These are phyloP conservation scores for Phytophthora europaea DNA, from an alignment of 352 stramenopile genomes.

Conservation along the genomic window DNA sequence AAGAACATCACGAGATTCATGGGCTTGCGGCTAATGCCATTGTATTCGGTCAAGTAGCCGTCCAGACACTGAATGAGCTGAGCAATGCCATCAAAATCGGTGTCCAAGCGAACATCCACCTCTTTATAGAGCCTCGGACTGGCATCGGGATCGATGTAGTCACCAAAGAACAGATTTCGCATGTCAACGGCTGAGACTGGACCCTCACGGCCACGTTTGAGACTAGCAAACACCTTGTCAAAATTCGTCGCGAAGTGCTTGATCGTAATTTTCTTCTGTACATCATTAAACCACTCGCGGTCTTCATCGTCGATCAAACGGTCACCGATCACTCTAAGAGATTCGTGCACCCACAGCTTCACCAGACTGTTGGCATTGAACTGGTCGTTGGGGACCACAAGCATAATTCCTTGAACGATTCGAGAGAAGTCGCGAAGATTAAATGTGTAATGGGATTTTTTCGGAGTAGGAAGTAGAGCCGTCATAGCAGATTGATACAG, in stretches of 20 bases:
- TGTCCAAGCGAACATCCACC: slow-evolving; percentile 74
- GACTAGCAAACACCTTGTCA: slow-evolving; percentile 85
- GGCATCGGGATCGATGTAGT: slow-evolving; percentile 90
- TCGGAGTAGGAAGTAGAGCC: slow-evolving; percentile 92
- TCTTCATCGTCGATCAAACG: slow-evolving; percentile 94
- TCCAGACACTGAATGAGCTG: slow-evolving; percentile 89
- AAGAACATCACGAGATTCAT: slow-evolving; percentile 98
- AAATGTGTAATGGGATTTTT: slow-evolving; percentile 97
- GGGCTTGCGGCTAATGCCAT: slow-evolving; percentile 92
- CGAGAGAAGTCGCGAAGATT: slow-evolving; percentile 95
- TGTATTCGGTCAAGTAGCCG: slow-evolving; percentile 94
- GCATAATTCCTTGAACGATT: slow-evolving; percentile 95
- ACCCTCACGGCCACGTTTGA: slow-evolving; percentile 81
- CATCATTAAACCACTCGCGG: slow-evolving; percentile 93
- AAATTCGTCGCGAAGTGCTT: slow-evolving; percentile 92
- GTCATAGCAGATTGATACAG: slow-evolving; percentile 91
- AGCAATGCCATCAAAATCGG: slow-evolving; percentile 81
- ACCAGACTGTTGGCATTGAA: slow-evolving; percentile 88
- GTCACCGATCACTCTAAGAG: slow-evolving; percentile 95
- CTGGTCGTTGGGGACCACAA: slow-evolving; percentile 85
- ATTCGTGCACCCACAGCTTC: slow-evolving; percentile 96
- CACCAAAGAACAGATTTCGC: slow-evolving; percentile 94
- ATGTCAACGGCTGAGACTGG: slow-evolving; percentile 83
- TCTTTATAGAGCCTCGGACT: slow-evolving; percentile 85
- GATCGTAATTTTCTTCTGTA: slow-evolving; percentile 89